A percentile compares a stretch with the other conserved stretches of the same genome.
Evolutionary conservation across 2,329 filamentous ascomycete genomes (phyloP).

Genomic region (Meredithiella fracta): DNA sequence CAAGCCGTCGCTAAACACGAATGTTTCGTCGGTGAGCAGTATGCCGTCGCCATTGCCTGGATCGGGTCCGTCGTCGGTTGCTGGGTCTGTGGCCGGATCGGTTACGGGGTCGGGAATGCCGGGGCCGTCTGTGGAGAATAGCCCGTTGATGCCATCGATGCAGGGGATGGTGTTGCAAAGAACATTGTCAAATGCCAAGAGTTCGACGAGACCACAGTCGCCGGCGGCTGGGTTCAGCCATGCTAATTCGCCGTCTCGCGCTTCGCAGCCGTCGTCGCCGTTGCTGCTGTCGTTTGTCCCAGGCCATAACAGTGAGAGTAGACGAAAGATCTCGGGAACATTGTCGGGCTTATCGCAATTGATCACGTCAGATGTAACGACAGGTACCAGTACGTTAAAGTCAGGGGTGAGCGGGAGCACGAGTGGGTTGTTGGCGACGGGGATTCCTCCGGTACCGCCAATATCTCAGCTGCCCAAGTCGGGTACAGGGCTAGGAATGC

Average conservation of each 20-base stretch:
- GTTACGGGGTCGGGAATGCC: no score
- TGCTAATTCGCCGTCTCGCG: slow-evolving; percentile 39
- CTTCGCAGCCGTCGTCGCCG: slow-evolving; percentile 58
- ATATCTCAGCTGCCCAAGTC: background rate
- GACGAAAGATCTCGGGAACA: slow-evolving; percentile 82
- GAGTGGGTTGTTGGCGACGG: background rate
- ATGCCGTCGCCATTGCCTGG: slow-evolving; percentile 23
- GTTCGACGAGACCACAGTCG: slow-evolving; percentile 62
- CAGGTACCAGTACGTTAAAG: slow-evolving; percentile 5
- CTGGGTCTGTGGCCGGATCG: no score
- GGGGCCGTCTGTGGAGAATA: slow-evolving; percentile 64
- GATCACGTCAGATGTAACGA: slow-evolving; percentile 26
- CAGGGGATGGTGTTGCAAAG: slow-evolving; percentile 55
- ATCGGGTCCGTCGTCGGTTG: slow-evolving; percentile 26
- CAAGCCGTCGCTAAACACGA: slow-evolving; percentile 34
- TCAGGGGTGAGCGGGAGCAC: slow-evolving; percentile 22
- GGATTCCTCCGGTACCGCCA: slow-evolving; percentile 27
- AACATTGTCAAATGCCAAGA: slow-evolving; percentile 69
- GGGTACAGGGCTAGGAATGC: slow-evolving; percentile 43
- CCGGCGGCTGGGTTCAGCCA: slow-evolving; percentile 60
- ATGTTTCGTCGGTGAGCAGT: slow-evolving; percentile 21
- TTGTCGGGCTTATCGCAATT: slow-evolving; percentile 72
- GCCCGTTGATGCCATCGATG: slow-evolving; percentile 49
- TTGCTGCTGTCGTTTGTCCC: slow-evolving; percentile 94
- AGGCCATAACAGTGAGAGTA: slow-evolving; percentile 57